Percentiles rank a stretch among this genome's conserved stretches.
Evolutionary conservation across 768 basidiomycete species (phyloP).

Genomic region (Russula emetica): DNA sequence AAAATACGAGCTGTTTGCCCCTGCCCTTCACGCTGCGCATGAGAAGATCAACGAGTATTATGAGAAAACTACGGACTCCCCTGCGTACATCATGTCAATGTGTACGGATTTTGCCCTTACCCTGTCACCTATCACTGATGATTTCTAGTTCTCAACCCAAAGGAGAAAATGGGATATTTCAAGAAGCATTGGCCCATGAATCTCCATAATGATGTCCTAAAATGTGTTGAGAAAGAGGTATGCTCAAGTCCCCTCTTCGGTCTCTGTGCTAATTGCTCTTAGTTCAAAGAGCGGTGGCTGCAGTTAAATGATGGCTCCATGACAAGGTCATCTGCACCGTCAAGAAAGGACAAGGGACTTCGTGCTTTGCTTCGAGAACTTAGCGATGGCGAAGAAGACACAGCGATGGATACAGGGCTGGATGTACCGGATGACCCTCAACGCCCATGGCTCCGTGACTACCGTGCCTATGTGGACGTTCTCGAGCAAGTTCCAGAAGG

Average conservation of each 20-base stretch:
- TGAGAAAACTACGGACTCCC: neutral
- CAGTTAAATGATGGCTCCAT: neutral
- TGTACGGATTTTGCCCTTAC: too few species aligned
- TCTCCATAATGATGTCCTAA: neutral
- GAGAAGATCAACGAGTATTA: neutral
- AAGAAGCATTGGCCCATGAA: neutral
- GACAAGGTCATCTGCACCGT: rapidly evolving
- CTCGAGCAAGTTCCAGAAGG: neutral
- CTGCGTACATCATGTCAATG: too few species aligned
- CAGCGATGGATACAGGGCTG: neutral
- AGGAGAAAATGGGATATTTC: neutral
- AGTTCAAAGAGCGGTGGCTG: neutral
- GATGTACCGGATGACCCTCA: neutral
- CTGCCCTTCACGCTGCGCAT: neutral
- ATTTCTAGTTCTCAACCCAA: neutral
- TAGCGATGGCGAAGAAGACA: neutral
- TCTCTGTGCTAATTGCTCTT: neutral
- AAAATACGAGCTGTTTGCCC: neutral
- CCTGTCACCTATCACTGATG: too few species aligned
- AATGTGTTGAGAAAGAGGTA: neutral
- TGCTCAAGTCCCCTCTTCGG: neutral
- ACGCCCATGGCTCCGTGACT: neutral
- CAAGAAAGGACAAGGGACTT: neutral
- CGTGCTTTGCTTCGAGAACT: neutral
- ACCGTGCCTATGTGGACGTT: neutral